A percentile compares a stretch with the other conserved stretches of the same genome.
These are phyloP conservation scores for Lactifluus pinguis DNA, from an alignment of 768 basidiomycete species.

Conservation along the genomic window DNA sequence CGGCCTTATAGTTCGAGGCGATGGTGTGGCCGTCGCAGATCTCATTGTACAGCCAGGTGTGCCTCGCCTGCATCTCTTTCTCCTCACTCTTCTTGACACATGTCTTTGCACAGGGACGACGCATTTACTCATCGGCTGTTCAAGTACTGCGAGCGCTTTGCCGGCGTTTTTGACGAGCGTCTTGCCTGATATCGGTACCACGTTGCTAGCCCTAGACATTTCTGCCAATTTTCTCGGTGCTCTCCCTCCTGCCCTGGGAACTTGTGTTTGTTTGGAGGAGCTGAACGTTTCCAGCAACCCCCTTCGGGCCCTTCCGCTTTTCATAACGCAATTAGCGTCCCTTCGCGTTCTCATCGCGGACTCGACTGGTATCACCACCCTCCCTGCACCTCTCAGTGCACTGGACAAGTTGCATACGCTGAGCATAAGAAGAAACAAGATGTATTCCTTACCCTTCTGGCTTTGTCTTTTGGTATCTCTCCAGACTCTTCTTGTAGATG, in stretches of 20 bases:
- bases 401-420: constrained; percentile 81
- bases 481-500: constrained; percentile 86
- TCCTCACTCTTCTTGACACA: not conserved
- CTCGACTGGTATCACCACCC: constrained; percentile 66
- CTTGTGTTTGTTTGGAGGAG: constrained; percentile 80
- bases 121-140: constrained; percentile 84
- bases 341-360: constrained; percentile 92
- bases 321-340: constrained; percentile 65
- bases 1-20: constrained; percentile 71
- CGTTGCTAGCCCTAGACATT: constrained; percentile 88
- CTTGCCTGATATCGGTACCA: constrained; percentile 63
- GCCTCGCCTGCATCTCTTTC: constrained; percentile 20
- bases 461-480: constrained; percentile 78
- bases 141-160: constrained; percentile 66
- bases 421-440: constrained; percentile 80
- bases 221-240: constrained; percentile 80
- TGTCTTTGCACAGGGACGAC: constrained; percentile 60
- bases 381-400: constrained; percentile 66
- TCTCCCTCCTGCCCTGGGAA: constrained; percentile 74
- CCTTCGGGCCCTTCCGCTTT: constrained; percentile 83
- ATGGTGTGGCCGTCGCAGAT: constrained; percentile 48
- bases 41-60: constrained; percentile 67
- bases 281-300: constrained; percentile 90
- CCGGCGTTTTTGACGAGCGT: constrained; percentile 61
- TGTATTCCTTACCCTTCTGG: constrained; percentile 90